Evolutionary conservation across 768 basidiomycete species (phyloP).

Genomic region (Lactarius evosmus): DNA sequence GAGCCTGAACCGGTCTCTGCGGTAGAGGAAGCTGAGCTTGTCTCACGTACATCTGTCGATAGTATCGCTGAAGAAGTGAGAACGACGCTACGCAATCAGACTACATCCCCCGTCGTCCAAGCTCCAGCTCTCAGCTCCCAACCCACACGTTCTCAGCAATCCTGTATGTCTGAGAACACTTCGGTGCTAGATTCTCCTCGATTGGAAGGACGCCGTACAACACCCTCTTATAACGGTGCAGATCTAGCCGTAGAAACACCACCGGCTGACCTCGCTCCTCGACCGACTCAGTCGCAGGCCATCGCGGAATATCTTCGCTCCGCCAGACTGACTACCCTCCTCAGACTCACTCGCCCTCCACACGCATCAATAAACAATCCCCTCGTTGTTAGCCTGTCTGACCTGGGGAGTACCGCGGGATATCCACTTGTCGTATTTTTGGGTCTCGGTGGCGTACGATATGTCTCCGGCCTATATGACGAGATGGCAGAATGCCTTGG

Average conservation of each 20-base stretch:
- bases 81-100: conserved; percentile 63
- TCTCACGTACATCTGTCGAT: conserved; percentile 83
- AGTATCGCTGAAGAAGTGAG: conserved; percentile 82
- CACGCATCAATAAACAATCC: conserved; percentile 74
- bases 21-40: conserved; percentile 59
- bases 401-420: conserved; percentile 82
- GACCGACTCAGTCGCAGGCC: conserved; percentile 56
- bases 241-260: conserved; percentile 35
- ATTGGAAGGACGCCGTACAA: conserved; percentile 7
- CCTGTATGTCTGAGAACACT: conserved; percentile 27
- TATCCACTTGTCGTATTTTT: conserved; percentile 89
- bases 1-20: conserved; percentile 47
- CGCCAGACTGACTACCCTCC: conserved; percentile 73
- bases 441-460: conserved; percentile 90
- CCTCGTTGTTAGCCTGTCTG: conserved; percentile 86
- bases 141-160: conserved; percentile 32
- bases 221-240: conserved; percentile 10
- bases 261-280: conserved; percentile 45
- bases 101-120: conserved; percentile 37
- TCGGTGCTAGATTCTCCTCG: conserved; percentile 14
- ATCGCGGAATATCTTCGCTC: conserved; percentile 89
- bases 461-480: conserved; percentile 93
- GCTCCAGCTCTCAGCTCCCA: conserved; percentile 31
- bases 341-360: conserved; percentile 75
- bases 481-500: conserved; percentile 90